phyloP scores from a whole-genome alignment of 441 rosid genomes.

The Gossypium laxum region DNA sequence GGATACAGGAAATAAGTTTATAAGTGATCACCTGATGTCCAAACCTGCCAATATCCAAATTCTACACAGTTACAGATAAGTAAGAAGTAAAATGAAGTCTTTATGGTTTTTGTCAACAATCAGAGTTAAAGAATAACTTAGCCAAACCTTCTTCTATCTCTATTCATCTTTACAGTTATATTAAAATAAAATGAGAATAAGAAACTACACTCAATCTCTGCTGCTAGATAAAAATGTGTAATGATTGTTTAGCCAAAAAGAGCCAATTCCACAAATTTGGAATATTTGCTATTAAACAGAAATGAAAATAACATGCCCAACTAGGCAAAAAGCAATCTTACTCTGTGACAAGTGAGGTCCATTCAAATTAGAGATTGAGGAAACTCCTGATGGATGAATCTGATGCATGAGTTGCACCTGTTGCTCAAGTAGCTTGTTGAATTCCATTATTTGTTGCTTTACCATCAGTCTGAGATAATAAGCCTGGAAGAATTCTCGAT shows the following conservation, averaged over 20 bases:
- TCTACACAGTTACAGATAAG: background rate
- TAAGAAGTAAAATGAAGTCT: background rate
- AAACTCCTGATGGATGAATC: conserved; percentile 46
- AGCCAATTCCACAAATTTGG: background rate
- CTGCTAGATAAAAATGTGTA: background rate
- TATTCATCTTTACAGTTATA: background rate
- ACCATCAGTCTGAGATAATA: conserved; percentile 78
- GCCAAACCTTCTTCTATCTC: background rate
- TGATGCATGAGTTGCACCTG: conserved; percentile 79
- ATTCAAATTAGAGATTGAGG: conserved; percentile 51
- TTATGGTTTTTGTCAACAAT: background rate
- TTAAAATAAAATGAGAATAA: background rate
- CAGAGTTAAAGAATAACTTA: background rate
- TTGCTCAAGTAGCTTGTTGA: conserved; percentile 83
- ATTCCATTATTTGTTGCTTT: conserved; percentile 85
- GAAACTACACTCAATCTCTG: background rate
- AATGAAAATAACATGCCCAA: background rate
- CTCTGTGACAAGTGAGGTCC: conserved; percentile 65
- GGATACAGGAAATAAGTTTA: background rate
- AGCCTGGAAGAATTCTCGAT: conserved; percentile 78
- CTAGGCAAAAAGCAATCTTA: conserved; percentile 32
- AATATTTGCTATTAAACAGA: background rate
- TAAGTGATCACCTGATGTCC: background rate
- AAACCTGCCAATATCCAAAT: background rate
- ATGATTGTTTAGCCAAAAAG: background rate